Evolutionary conservation across 179 eudicot genomes (phyloP).

Genomic region (Sideroxylon spinosum): DNA sequence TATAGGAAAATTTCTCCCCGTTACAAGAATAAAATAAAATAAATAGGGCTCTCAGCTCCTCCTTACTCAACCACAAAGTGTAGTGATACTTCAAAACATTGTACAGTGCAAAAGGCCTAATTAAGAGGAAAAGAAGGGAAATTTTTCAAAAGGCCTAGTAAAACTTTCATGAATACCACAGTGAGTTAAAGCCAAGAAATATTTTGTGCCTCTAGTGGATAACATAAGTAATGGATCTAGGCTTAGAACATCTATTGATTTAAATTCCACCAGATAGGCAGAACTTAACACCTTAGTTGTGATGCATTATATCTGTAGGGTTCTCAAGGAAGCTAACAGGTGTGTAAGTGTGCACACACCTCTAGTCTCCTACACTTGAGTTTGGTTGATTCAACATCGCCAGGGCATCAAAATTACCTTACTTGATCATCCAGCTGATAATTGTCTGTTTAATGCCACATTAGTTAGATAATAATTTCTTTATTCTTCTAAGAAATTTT

Average conservation of each 20-base stretch:
- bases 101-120: not conserved
- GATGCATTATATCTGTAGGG: not conserved
- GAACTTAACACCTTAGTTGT: no score
- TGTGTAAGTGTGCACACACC: not conserved
- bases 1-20: no score
- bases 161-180: no score
- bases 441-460: not conserved
- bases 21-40: no score
- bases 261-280: not conserved
- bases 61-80: not conserved
- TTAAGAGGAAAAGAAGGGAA: not conserved
- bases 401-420: not conserved
- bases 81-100: not conserved
- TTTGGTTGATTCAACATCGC: not conserved
- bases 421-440: not conserved
- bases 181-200: not conserved
- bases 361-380: not conserved
- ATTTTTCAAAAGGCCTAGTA: no score
- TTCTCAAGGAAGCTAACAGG: conserved; percentile 2
- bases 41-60: no score
- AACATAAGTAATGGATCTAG: not conserved
- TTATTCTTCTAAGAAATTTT: not conserved
- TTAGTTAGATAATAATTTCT: not conserved
- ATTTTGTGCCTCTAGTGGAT: not conserved
- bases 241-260: not conserved